phyloP scores from a whole-genome alignment of 1,284 basidiomycete species.

The Bondarzewia mesenterica region DNA sequence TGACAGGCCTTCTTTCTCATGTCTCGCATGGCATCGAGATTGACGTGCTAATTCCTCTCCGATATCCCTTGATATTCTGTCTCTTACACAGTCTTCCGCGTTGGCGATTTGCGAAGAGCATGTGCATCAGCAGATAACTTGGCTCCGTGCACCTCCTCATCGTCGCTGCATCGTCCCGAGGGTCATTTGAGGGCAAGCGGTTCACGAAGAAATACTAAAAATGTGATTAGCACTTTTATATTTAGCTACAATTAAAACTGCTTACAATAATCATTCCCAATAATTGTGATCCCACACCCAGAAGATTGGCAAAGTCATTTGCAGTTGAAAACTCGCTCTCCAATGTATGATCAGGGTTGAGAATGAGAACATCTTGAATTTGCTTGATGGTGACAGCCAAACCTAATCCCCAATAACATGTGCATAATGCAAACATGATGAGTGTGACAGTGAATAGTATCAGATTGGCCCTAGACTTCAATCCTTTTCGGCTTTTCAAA shows the following conservation, averaged over 20 bases:
- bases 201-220: constrained; percentile 27
- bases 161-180: constrained; percentile 26
- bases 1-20: constrained; percentile 30
- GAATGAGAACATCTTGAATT: no score
- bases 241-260: neutral
- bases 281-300: neutral
- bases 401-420: no score
- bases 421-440: neutral
- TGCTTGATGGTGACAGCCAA: no score
- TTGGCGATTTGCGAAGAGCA: constrained; percentile 38
- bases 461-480: neutral
- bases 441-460: neutral
- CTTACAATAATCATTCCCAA: neutral
- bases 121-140: constrained; percentile 33
- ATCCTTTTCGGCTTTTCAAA: no score
- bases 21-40: constrained; percentile 36
- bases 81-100: neutral
- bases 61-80: neutral
- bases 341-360: neutral
- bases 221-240: neutral
- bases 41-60: constrained; percentile 2
- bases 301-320: neutral
- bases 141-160: constrained; percentile 34
- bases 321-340: no score
- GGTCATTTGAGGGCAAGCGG: constrained; percentile 20